These are phyloP conservation scores for Pascua guehoae DNA, from an alignment of 1,284 basidiomycete genomes.

Conservation along the genomic window DNA sequence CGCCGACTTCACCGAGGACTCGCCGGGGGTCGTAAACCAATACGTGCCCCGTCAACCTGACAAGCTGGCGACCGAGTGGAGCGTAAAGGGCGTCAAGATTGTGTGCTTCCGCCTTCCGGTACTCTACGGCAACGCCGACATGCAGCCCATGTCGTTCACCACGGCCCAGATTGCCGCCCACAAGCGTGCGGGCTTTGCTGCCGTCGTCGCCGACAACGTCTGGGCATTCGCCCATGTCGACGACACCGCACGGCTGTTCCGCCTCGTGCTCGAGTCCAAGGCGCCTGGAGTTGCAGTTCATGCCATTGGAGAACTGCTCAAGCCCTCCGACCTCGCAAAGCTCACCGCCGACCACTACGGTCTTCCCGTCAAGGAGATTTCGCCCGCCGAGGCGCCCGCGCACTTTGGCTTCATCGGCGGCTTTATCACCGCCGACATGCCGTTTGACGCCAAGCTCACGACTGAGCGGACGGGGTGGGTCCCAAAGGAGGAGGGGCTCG, in stretches of 20 bases:
- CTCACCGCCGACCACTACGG: constrained; percentile 19
- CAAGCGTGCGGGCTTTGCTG: constrained; percentile 14
- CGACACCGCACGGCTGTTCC: constrained; percentile 30
- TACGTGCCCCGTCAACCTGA: too few species aligned
- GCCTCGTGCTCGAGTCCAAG: constrained; percentile 9
- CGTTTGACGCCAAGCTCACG: background rate
- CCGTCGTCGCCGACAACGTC: constrained; percentile 19
- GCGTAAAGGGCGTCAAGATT: constrained; percentile 13
- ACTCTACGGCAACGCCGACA: constrained; percentile 20
- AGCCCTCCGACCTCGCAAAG: constrained; percentile 17
- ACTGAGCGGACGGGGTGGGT: background rate
- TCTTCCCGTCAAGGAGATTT: constrained; percentile 10
- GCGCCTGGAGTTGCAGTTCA: constrained; percentile 8
- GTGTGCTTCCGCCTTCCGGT: constrained; percentile 22
- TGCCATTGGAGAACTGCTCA: constrained; percentile 1
- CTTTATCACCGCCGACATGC: background rate
- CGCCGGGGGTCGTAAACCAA: too few species aligned
- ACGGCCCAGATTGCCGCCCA: constrained; percentile 11
- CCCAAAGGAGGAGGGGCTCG: background rate
- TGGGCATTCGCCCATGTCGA: constrained; percentile 25
- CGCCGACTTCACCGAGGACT: background rate
- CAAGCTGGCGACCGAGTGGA: constrained; percentile 2
- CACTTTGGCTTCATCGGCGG: constrained; percentile 18
- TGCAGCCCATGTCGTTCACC: constrained; percentile 18
- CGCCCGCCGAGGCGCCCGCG: constrained; percentile 11